Base-by-base conservation (phyloP, 768 basidiomycete species). In the Collybia sordida region DNA sequence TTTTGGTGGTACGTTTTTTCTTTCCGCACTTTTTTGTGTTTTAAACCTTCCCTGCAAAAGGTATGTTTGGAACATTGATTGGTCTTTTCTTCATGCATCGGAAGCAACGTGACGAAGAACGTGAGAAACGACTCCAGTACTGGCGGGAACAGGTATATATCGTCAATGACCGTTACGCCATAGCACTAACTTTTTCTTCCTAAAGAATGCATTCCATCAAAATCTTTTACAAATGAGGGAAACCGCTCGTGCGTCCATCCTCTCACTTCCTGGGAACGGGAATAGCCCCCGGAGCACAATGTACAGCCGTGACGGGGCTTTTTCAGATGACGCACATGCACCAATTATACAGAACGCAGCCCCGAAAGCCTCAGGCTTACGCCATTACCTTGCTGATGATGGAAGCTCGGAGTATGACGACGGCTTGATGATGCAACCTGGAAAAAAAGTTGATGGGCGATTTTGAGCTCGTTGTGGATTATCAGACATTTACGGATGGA, bases 61-160 rank as follows among this genome's bases (percentile, higher is more conserved):
- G 88, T 40, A 90, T 94, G 79, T 69, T 81, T 51, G 86, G 79
- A 14, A 86, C 86, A 7, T 73, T 93, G 36, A 67, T 81, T 45
- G 76, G 78, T 3, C 72, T 95, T 28, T 93, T 81, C 70, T 73
- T 84, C 58, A 58, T 88, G 6, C 91, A 93, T 59, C 72, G 84
- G 34, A 80, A 82, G 56, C 80, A 87, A 55, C 82, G 92, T 57
- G 84, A 85, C 36, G 67, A 73, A 50, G 90, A 93, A 59, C 85
- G 89, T 40, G 85, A 89, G 70, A 92, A 87, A 67, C 86, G 92
- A 56, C 71, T 85, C 37, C 90, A 92, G 63, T 93, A 94, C 69
- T 93, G 92, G 86, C 84, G 85, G 57, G 92, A 94, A 72, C 91
- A 92, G 77, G 86, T 83, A 54, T 43, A 58, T 52, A 12, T 19